phyloP scores from a whole-genome alignment of 2,329 filamentous ascomycete genomes.

The Hawksworthiomyces lignivorus region DNA sequence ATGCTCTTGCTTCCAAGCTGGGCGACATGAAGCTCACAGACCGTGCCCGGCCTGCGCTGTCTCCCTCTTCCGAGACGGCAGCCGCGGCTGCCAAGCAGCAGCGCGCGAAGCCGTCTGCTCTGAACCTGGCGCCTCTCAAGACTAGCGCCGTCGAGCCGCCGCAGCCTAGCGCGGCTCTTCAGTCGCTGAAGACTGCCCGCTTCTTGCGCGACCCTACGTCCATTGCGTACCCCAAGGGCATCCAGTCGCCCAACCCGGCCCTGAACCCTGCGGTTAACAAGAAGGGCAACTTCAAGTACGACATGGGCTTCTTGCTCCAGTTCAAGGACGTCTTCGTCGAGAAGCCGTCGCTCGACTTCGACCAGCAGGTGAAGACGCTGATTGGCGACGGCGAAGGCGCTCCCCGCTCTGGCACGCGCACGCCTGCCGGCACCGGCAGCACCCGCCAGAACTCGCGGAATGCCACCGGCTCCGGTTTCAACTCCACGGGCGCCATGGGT shows the following conservation, averaged over 20 bases:
- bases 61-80: conserved; percentile 26
- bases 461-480: conserved; percentile 17
- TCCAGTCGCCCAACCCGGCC: conserved; percentile 85
- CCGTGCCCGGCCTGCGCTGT: conserved; percentile 22
- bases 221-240: conserved; percentile 69
- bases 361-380: conserved; percentile 76
- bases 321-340: conserved; percentile 96
- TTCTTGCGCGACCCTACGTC: conserved; percentile 75
- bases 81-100: conserved; percentile 53
- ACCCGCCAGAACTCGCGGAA: conserved; percentile 37
- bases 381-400: conserved; percentile 67
- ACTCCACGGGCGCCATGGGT: conserved; percentile 50
- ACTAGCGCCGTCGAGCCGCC: conserved; percentile 82
- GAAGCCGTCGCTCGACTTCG: conserved; percentile 91
- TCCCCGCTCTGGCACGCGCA: conserved; percentile 53
- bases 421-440: conserved; percentile 40
- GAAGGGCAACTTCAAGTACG: conserved; percentile 86
- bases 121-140: conserved; percentile 77
- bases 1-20: conserved; percentile 42
- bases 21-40: conserved; percentile 39
- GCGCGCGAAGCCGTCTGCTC: conserved; percentile 67
- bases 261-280: conserved; percentile 73
- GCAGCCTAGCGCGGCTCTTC: conserved; percentile 88
- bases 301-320: conserved; percentile 89
- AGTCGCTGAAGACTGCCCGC: conserved; percentile 84